A percentile compares a stretch with the other conserved stretches of the same genome.
These are phyloP conservation scores for Panus rudis DNA, from an alignment of 768 basidiomycete genomes.

Conservation along the genomic window DNA sequence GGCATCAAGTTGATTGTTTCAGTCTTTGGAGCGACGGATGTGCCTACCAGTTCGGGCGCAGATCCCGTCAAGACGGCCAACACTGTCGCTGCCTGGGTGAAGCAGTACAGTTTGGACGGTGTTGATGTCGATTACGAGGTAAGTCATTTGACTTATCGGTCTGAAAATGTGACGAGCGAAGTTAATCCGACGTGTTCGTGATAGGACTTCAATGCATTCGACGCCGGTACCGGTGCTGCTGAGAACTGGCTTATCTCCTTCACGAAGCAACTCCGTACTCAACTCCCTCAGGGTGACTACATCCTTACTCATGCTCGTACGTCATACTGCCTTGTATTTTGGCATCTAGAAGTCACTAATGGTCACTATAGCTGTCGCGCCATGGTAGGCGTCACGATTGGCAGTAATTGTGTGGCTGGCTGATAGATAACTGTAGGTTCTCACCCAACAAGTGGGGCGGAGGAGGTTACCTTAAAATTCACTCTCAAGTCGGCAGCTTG, in stretches of 20 bases:
- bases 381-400: conserved; percentile 25
- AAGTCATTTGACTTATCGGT: not conserved
- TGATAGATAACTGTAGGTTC: conserved; percentile 22
- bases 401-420: not conserved
- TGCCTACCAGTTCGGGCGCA: conserved; percentile 48
- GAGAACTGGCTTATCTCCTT: conserved; percentile 38
- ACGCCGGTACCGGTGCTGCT: conserved; percentile 42
- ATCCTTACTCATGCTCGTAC: conserved; percentile 32
- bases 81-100: conserved; percentile 60
- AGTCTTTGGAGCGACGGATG: conserved; percentile 48
- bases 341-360: not conserved
- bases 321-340: conserved; percentile 3
- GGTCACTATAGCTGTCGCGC: conserved; percentile 31
- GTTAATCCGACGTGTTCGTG: not conserved
- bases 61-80: conserved; percentile 58
- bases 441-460: conserved; percentile 27
- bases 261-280: conserved; percentile 28
- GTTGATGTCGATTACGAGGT: conserved; percentile 71
- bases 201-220: conserved; percentile 58
- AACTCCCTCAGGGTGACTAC: conserved; percentile 28
- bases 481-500: conserved; percentile 32
- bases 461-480: conserved; percentile 34
- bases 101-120: conserved; percentile 53
- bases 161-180: not conserved
- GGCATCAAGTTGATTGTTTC: conserved; percentile 61